Evolutionary conservation across 257 asterid species (phyloP).

Genomic region (Solanum rostratum): DNA sequence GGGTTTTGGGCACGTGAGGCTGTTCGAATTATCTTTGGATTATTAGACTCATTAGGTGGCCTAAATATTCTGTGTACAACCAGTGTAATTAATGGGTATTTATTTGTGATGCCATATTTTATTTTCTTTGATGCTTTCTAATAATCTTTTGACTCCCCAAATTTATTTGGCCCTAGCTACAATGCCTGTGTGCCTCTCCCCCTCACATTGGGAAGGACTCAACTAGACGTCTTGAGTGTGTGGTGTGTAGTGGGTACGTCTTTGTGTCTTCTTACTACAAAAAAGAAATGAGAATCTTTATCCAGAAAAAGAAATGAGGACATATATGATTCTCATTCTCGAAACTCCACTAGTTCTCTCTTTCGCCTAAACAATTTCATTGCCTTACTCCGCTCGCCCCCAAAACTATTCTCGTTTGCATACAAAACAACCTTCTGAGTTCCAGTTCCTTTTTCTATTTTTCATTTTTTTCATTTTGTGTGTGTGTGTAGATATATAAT

Average conservation of each 20-base stretch:
- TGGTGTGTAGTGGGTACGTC: background rate
- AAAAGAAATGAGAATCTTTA: no score
- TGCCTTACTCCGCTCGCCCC: background rate
- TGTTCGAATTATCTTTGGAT: background rate
- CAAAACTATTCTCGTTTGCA: background rate
- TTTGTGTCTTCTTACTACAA: background rate
- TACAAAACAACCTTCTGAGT: background rate
- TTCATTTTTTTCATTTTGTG: background rate
- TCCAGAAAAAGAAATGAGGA: background rate
- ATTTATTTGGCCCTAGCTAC: background rate
- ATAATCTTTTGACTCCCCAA: background rate
- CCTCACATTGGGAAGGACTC: background rate
- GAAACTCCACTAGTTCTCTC: background rate
- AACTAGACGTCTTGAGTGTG: background rate
- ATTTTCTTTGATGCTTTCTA: background rate
- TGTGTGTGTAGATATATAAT: background rate
- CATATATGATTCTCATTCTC: background rate
- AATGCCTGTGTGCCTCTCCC: background rate
- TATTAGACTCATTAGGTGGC: background rate
- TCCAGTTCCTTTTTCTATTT: background rate
- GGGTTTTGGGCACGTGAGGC: background rate
- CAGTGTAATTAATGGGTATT: background rate
- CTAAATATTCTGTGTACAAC: background rate
- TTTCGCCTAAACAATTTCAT: background rate
- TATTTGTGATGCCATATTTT: background rate